Conservation (phyloP, 2,329 filamentous ascomycete genomes). For the Biscogniauxia marginata region DNA sequence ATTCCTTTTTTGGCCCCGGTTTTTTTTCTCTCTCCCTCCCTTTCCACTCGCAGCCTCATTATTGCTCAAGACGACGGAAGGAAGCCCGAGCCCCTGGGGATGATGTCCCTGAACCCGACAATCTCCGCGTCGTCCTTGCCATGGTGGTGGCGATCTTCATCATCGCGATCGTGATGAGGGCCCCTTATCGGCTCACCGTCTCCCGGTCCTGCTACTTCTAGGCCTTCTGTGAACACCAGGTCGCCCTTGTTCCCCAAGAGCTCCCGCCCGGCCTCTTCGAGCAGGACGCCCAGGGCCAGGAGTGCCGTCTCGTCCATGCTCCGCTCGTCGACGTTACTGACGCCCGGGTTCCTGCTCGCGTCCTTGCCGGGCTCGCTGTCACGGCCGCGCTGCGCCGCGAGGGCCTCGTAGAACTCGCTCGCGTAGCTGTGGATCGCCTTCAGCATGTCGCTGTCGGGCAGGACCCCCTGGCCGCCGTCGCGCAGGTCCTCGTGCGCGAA, state of each 20-base stretch:
- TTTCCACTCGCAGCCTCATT: background rate
- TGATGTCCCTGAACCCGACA: constrained; percentile 24
- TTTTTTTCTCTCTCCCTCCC: background rate
- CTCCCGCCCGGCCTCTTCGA: constrained; percentile 67
- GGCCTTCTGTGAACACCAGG: constrained; percentile 67
- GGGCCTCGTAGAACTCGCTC: constrained; percentile 61
- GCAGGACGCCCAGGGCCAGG: constrained; percentile 69
- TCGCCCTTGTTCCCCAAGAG: constrained; percentile 65
- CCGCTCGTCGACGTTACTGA: constrained; percentile 45
- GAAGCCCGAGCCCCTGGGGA: background rate
- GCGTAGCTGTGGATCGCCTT: constrained; percentile 68
- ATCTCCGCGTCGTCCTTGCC: constrained; percentile 16
- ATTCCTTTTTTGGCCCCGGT: background rate
- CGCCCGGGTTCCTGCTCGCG: constrained; percentile 14
- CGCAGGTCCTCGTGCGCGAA: constrained; percentile 59
- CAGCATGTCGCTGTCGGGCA: constrained; percentile 69
- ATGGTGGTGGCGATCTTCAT: background rate
- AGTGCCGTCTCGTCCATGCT: constrained; percentile 79
- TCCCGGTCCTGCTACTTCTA: constrained; percentile 24
- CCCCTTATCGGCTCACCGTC: background rate
- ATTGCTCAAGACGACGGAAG: background rate
- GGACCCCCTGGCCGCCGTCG: constrained; percentile 41
- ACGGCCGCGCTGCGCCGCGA: constrained; percentile 24
- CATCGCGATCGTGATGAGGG: background rate
- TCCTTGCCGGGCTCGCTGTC: constrained; percentile 1